Base-by-base conservation (phyloP, 441 rosid genomes). In the Biscutella laevigata region DNA sequence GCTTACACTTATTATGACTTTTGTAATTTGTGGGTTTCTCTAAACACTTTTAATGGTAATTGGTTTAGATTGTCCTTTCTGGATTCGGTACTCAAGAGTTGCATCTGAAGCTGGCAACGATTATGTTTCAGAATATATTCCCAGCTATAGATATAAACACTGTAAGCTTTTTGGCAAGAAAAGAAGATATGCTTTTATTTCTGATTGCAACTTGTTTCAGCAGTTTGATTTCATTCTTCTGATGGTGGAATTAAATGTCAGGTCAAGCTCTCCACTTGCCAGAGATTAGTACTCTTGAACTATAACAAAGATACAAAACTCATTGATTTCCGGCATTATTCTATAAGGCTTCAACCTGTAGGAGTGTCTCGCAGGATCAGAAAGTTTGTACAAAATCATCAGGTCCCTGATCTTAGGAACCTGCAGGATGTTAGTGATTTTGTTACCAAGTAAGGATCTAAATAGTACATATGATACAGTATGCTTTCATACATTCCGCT, bases 121-220 rank as follows among this genome's bases (percentile, higher is more conserved):
- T 83, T 29, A 79, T 86, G 95, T 88, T 88, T 71, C 96, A 92
- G 81, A 92, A 92, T 57, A 88, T 92, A 34, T 88, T 92, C 69
- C 95, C 98, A 7, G 68, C 94, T 46, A 86, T 92, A 44, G 98
- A 88, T 71, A 60, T 88, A 28, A 86, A 88, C 70, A 88, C 94
- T 4, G 96, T 91, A 74, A 79, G 95, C 74, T 35, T 46, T 11
- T 26, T 45, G 6, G 2, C 38, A 24, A 69, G 49, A 38, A 34
- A 4, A 43, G 0, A 16, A 15, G 2, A 56, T 21, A 54, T 62
- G 38, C 28, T 50, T 27, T 4, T 22, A 6, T 20, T 12, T n/a
- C 7, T 15, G 48, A 40, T 56, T 28, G 17, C 4, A 53, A 17
- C 61, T 44, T 61, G 53, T 22, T 27, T 26, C 43, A 45, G 33